phyloP scores from a whole-genome alignment of 768 basidiomycete genomes.

The Rhodosporidiobolus odoratus region DNA sequence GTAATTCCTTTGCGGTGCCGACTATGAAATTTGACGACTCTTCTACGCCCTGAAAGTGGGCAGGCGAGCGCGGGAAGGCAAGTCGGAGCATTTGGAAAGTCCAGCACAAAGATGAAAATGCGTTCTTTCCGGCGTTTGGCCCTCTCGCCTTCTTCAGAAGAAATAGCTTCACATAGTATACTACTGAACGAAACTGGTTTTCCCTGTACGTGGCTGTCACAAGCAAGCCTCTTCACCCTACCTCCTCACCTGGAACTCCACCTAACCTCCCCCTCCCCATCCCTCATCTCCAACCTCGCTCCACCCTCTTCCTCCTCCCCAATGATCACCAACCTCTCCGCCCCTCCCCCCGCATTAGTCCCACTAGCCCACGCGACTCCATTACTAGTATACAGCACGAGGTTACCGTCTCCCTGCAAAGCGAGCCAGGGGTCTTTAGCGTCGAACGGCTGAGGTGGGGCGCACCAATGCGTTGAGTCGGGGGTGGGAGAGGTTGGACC shows the following conservation, averaged over 20 bases:
- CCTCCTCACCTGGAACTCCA: not conserved
- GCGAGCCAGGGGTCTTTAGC: conserved; percentile 21
- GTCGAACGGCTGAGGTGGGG: not conserved
- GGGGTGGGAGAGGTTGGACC: conserved; percentile 26
- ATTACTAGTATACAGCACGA: conserved; percentile 23
- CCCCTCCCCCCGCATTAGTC: conserved; percentile 19
- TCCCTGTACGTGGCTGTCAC: too few species aligned
- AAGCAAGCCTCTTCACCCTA: too few species aligned
- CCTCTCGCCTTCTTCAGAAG: too few species aligned
- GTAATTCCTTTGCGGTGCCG: too few species aligned
- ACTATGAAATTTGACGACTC: too few species aligned
- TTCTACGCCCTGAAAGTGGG: too few species aligned
- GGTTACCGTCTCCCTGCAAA: conserved; percentile 37
- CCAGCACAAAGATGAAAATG: too few species aligned
- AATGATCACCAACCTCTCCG: conserved; percentile 6
- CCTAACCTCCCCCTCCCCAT: not conserved
- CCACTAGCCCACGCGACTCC: conserved; percentile 29
- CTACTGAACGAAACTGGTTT: too few species aligned
- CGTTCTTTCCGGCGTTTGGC: too few species aligned
- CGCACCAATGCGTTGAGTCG: conserved; percentile 23
- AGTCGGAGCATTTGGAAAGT: too few species aligned
- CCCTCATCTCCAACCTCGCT: conserved; percentile 23
- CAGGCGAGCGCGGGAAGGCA: too few species aligned
- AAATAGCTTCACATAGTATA: too few species aligned
- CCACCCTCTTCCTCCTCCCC: conserved; percentile 26